Evolutionary conservation across 495 filamentous ascomycete genomes (phyloP), one percentile per base, ranked within the genome.

Genomic region (Tuber brumale): DNA sequence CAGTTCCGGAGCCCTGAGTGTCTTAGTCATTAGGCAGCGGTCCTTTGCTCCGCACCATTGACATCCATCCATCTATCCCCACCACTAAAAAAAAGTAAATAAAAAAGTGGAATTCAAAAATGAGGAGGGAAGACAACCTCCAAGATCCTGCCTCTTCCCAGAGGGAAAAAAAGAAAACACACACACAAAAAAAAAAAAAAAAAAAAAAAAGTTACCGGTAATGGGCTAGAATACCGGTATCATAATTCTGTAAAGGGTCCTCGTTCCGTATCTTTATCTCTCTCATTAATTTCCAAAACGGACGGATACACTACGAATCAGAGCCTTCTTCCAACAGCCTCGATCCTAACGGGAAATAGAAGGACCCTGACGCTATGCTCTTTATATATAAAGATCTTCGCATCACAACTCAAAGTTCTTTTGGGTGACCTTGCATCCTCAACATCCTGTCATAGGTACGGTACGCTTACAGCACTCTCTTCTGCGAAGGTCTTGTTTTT

Each of bases 271-370:
- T 35, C 57, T 66, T 31, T 66, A 66, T 66, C 27, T 31, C 27
- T 31, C 51, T 31, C 51, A 61, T 31, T 3, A 61, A 61, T 61
- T 61, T 66, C 57, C 27, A 66, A 35, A 66, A 66, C 12, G 27
- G 57, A 66, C 27, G 14, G 31, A 35, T 66, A 66, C 57, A 27
- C 57, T 27, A 66, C 57, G 35, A 66, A 66, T 66, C 27, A 66
- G 57, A 66, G 57, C 31, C 57, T 12, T 66, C 27, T 2, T 19
- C 27, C 27, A 31, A 66, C 57, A 66, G 57, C 57, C 57, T 31
- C 57, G 57, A 66, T 66, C 57, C 27, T 66, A 66, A 66, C 57
- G 27, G 57, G 57, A 66, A 66, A 66, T 66, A 66, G 27, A 66
- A 35, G 57, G 57, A 66, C 57, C 27, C 57, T 66, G 57, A 66